phyloP scores from a whole-genome alignment of 176 grass and related monocot genomes.

The Alloteropsis semialata region DNA sequence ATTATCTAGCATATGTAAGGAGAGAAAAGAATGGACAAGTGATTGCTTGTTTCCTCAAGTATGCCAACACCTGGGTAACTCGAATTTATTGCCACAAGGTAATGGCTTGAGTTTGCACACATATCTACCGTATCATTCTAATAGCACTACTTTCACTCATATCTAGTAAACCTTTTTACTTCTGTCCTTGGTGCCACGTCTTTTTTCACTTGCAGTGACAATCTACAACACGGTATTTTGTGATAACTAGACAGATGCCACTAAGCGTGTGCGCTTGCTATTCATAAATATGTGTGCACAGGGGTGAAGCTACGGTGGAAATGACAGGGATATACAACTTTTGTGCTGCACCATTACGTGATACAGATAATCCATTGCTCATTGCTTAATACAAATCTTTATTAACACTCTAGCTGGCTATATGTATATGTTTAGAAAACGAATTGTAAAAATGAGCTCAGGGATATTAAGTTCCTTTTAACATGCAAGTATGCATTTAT shows the following conservation, averaged over 20 bases:
- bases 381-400: too few species aligned
- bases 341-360: too few species aligned
- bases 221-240: not conserved
- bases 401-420: too few species aligned
- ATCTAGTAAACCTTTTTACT: not conserved
- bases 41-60: slow-evolving; percentile 71
- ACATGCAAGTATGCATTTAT: too few species aligned
- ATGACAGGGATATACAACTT: too few species aligned
- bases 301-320: too few species aligned
- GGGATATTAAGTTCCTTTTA: too few species aligned
- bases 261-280: not conserved
- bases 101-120: slow-evolving; percentile 19
- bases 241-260: not conserved
- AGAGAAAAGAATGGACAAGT: slow-evolving; percentile 89
- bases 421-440: too few species aligned
- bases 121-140: not conserved
- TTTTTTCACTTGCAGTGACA: not conserved
- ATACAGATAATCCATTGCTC: too few species aligned
- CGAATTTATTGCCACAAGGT: slow-evolving; percentile 99
- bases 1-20: slow-evolving; percentile 98
- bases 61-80: slow-evolving; percentile 83
- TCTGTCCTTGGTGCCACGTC: not conserved
- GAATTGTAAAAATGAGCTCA: too few species aligned
- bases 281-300: not conserved
- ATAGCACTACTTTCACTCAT: not conserved